Percentiles rank a stretch among this genome's conserved stretches.
Evolutionary conservation across 768 basidiomycete species (phyloP).

Genomic region (Hygrophorus russula): DNA sequence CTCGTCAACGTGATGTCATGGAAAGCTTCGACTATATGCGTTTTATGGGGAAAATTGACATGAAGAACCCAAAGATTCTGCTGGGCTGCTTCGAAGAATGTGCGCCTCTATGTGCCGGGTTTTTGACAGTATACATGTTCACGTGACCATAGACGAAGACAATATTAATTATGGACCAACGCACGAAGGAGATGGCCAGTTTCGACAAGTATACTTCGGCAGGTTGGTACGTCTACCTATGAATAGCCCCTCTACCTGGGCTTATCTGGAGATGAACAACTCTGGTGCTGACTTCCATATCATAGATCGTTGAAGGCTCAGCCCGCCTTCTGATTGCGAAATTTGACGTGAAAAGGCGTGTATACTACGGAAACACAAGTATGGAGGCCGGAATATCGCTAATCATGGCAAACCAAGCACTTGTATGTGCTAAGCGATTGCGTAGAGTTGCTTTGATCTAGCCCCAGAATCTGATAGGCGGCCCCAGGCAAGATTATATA

Average conservation of each 20-base stretch:
- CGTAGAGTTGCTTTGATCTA: no score
- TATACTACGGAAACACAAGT: conserved; percentile 90
- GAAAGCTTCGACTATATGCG: conserved; percentile 82
- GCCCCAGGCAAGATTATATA: conserved; percentile 85
- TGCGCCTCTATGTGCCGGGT: conserved; percentile 16
- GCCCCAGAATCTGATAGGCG: conserved; percentile 34
- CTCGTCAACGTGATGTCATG: conserved; percentile 53
- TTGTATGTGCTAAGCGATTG: conserved; percentile 35
- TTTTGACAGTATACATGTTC: conserved; percentile 13
- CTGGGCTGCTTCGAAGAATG: conserved; percentile 84
- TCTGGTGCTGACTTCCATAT: neutral
- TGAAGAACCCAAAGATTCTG: conserved; percentile 67
- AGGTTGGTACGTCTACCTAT: conserved; percentile 55
- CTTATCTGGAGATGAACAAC: neutral
- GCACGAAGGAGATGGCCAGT: conserved; percentile 54
- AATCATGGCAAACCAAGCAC: conserved; percentile 92
- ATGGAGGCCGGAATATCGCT: conserved; percentile 97
- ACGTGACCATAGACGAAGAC: conserved; percentile 31
- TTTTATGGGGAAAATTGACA: conserved; percentile 68
- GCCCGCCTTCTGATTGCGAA: conserved; percentile 56
- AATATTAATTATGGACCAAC: conserved; percentile 32
- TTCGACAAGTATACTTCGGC: conserved; percentile 70
- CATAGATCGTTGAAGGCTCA: conserved; percentile 49
- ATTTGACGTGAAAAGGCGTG: conserved; percentile 84
- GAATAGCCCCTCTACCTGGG: conserved; percentile 1